Conservation (phyloP, 352 stramenopile genomes). For the Pythium rhizo-oryzae region DNA sequence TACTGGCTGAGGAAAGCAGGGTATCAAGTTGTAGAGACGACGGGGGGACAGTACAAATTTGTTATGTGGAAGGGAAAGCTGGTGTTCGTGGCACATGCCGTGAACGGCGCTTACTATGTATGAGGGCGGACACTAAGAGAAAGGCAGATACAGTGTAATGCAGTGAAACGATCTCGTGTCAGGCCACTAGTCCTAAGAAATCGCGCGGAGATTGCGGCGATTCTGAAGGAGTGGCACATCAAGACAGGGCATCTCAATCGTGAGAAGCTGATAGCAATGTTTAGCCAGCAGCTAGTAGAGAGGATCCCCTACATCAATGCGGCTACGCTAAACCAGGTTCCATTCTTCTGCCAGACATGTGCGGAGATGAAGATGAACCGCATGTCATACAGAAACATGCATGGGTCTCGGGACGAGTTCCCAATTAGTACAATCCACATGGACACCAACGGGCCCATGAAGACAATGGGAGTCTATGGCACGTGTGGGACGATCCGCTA, state of each 20-base stretch:
- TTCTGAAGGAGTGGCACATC: conserved; percentile 18
- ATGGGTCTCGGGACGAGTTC: conserved; percentile 4
- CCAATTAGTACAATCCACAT: conserved; percentile 8
- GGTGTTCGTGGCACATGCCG: conserved; percentile 3
- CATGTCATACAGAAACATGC: conserved; percentile 7
- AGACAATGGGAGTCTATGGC: conserved; percentile 5
- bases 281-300: conserved; percentile 15
- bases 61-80: background rate
- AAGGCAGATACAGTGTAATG: conserved; percentile 14
- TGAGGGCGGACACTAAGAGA: conserved; percentile 6
- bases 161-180: conserved; percentile 4
- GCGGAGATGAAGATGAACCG: conserved; percentile 13
- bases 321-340: background rate
- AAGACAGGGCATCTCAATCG: conserved; percentile 1
- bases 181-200: background rate
- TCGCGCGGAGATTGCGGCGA: background rate
- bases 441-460: conserved; percentile 1
- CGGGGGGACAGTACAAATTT: conserved; percentile 9
- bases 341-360: conserved; percentile 15
- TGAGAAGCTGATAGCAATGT: conserved; percentile 13
- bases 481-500: background rate
- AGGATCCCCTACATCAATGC: conserved; percentile 4
- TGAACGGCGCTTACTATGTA: conserved; percentile 7
- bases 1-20: conserved; percentile 11
- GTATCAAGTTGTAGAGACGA: conserved; percentile 14